These are phyloP conservation scores for Plasmopara halstedii DNA, from an alignment of 352 stramenopile genomes.

Conservation along the genomic window DNA sequence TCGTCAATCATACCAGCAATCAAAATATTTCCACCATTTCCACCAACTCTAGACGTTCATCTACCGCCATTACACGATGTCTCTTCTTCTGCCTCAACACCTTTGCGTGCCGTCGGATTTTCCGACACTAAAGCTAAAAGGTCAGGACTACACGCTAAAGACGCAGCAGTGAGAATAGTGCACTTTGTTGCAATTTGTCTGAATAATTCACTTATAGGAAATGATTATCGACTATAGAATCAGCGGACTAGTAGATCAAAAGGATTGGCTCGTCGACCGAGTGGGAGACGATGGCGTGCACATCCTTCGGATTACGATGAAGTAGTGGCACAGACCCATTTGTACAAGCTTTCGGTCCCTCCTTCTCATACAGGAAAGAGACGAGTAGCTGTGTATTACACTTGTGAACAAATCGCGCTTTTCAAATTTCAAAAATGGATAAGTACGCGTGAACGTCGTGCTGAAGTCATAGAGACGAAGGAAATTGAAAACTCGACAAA, in stretches of 20 bases:
- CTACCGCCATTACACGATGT: neutral
- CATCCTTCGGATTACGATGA: conserved; percentile 35
- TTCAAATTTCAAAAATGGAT: conserved; percentile 71
- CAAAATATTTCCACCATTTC: conserved; percentile 3
- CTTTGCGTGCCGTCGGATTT: conserved; percentile 15
- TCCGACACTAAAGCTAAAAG: conserved; percentile 7
- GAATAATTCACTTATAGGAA: neutral
- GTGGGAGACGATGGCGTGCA: conserved; percentile 21
- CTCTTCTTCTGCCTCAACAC: neutral
- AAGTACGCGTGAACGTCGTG: conserved; percentile 10
- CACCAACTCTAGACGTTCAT: conserved; percentile 3
- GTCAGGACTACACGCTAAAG: conserved; percentile 15
- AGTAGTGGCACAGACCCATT: conserved; percentile 22
- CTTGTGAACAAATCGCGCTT: conserved; percentile 56
- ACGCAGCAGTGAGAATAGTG: conserved; percentile 10
- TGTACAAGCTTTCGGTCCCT: conserved; percentile 22
- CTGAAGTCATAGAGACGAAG: conserved; percentile 4
- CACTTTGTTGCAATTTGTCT: neutral
- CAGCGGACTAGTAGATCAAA: conserved; percentile 8
- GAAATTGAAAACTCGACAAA: neutral
- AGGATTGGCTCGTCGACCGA: conserved; percentile 15
- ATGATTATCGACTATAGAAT: conserved; percentile 11
- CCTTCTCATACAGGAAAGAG: conserved; percentile 31
- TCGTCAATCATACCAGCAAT: conserved; percentile 6
- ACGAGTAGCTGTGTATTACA: conserved; percentile 62